Base-by-base conservation (phyloP, 345 rosid species). In the Chamaenerion angustifolium region DNA sequence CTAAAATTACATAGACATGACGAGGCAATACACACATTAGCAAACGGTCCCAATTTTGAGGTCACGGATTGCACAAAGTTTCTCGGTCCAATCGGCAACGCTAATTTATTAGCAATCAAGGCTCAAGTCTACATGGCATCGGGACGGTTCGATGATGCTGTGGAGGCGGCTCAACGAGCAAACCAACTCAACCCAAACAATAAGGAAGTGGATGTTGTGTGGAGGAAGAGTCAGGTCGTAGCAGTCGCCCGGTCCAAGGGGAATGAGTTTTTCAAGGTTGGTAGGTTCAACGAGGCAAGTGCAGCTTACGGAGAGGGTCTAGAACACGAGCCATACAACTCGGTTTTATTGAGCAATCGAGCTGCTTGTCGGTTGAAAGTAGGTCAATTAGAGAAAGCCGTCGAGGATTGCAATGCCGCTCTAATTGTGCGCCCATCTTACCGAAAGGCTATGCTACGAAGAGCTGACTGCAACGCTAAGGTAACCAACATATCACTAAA, bases 61-160 rank as follows among this genome's bases (percentile, higher is more conserved):
- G 71, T 56, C 0, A 94, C 85, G 49, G 62, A 64, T 10, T 76
- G 88, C 15, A 88, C 83, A 1, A 71, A 69, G 55, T 81, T 78
- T 64, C 84, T 80, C 23, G 95, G 99, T 11, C 83, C 96, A 0
- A 65, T 79, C 18, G 90, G 83, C 16, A 77, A 73, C 54, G 84
- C 97, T 7, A 79, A 71, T 58, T 60, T 85, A 63, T 66, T 93
- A 23, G 68, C 74, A 31, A 78, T 88, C 11, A 73, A 72, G 58
- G 81, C 96, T 73, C 99, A 61, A 47, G 74, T 81, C 56, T 74
- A 77, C 73, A 52, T 81, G 66, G 70, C 78, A 51, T 61, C 64
- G 0, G 90, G 97, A 70, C 80, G 95, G 97, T 81, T 92, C 46
- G 90, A 92, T 6, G 81, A 87, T 49, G 95, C 93, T 0, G 15